phyloP scores from a whole-genome alignment of 2,329 filamentous ascomycete genomes.

The Saccharata proteae region DNA sequence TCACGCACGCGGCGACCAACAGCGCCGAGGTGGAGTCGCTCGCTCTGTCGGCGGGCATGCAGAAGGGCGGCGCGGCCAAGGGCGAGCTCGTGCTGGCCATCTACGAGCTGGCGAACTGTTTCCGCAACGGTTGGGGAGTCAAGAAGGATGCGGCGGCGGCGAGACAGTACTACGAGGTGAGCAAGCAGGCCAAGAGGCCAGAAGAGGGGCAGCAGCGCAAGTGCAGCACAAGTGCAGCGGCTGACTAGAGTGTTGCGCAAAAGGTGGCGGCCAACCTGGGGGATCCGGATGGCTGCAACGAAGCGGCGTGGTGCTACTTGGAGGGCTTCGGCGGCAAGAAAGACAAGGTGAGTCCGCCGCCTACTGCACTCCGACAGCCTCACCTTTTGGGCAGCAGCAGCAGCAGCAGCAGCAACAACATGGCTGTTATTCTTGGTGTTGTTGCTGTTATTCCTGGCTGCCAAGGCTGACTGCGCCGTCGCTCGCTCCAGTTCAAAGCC shows the following conservation, averaged over 20 bases:
- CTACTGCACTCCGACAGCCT: slow-evolving; percentile 16
- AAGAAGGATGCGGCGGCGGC: slow-evolving; percentile 76
- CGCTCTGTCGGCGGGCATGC: slow-evolving; percentile 75
- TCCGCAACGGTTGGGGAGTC: slow-evolving; percentile 90
- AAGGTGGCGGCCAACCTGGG: slow-evolving; percentile 94
- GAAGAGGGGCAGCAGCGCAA: too few relatives aligned
- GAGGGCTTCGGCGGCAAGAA: slow-evolving; percentile 97
- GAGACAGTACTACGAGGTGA: slow-evolving; percentile 85
- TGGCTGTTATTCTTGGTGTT: background rate
- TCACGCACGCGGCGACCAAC: slow-evolving; percentile 81
- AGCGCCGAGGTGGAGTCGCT: slow-evolving; percentile 76
- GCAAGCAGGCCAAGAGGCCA: too few relatives aligned
- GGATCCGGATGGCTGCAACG: slow-evolving; percentile 96
- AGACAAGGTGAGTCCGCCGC: slow-evolving; percentile 73
- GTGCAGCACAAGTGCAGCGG: too few relatives aligned
- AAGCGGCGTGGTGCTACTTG: slow-evolving; percentile 88
- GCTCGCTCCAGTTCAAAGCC: slow-evolving; percentile 53
- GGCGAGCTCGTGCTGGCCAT: slow-evolving; percentile 94
- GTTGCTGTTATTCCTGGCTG: too few relatives aligned
- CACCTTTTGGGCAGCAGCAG: slow-evolving; percentile 28
- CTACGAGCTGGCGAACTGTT: slow-evolving; percentile 85
- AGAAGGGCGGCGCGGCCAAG: slow-evolving; percentile 88
- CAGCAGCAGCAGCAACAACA: background rate
- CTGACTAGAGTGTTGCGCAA: too few relatives aligned
- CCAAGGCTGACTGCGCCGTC: slow-evolving; percentile 11